phyloP scores from a whole-genome alignment of 2,329 filamentous ascomycete genomes.

The Exophiala mesophila region DNA sequence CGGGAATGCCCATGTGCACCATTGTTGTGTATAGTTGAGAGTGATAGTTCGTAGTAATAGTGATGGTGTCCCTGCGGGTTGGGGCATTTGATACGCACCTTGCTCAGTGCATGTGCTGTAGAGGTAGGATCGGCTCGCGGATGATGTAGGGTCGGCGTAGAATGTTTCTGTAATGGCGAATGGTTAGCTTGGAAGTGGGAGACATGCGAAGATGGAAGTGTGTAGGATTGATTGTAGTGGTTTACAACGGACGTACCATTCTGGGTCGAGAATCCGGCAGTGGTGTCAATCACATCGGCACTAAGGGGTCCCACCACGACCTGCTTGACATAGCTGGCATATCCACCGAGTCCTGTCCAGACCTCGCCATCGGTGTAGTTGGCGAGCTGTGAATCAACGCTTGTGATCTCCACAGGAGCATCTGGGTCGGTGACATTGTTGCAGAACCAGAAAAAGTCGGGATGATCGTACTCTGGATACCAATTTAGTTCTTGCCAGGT shows the following conservation, averaged over 20 bases:
- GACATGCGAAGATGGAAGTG: not conserved
- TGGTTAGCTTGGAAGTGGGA: not conserved
- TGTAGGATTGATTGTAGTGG: not conserved
- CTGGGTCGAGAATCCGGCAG: constrained; percentile 45
- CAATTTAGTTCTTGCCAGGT: constrained; percentile 55
- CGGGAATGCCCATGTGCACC: constrained; percentile 53
- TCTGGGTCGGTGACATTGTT: constrained; percentile 47
- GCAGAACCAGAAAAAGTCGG: constrained; percentile 52
- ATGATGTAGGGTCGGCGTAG: constrained; percentile 43
- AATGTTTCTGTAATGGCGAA: constrained; percentile 30
- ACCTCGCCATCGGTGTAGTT: constrained; percentile 47
- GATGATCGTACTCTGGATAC: constrained; percentile 37
- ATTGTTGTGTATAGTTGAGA: constrained; percentile 50
- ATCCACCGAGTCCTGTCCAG: constrained; percentile 50
- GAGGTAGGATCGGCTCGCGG: constrained; percentile 42
- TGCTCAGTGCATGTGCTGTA: constrained; percentile 47
- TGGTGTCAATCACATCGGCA: constrained; percentile 32
- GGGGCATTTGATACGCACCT: constrained; percentile 48
- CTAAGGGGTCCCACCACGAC: constrained; percentile 38
- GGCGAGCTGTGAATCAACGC: constrained; percentile 43
- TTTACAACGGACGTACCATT: constrained; percentile 26
- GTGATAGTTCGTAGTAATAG: constrained; percentile 47
- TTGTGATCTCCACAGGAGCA: constrained; percentile 40
- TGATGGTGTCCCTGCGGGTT: constrained; percentile 34
- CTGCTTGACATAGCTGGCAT: constrained; percentile 49